Base-by-base conservation (phyloP, 257 asterid species). In the Przewalskia tangutica region DNA sequence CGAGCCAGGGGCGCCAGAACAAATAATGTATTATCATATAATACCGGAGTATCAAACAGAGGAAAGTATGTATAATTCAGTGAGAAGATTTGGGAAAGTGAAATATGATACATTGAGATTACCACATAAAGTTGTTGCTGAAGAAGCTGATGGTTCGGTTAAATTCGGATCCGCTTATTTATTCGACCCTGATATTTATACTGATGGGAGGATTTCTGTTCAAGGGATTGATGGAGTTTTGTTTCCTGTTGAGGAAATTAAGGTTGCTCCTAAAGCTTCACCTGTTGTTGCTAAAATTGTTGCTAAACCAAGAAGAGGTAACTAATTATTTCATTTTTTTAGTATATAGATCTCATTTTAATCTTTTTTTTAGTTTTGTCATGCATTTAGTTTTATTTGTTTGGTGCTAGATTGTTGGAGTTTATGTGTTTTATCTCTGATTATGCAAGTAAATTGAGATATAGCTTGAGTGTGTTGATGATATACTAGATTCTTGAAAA, bases 1-100 rank as follows among this genome's bases (percentile, higher is more conserved):
- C 12, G 99, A 95, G 56, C 97, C 99, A 0, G 99, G 97, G 4
- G 95, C 99, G 7, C 98, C 98, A 82, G 99, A 95, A 90, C 97
- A 91, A 56, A 95, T 95, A 18, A 91, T 94, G 87, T 94, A 94
- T n/a, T 94, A 92, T 27, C 98, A 94, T 85, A 2, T 94, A 36
- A 84, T 95, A 4, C 97, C 99, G 0, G 99, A 95, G 89, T 95
- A 95, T 23, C 98, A 95, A 53, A 94, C 98, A 5, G 99, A 95
- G 75, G 99, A 95, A 73, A 95, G 99, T 54, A 95, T 95, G 99
- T 95, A 95, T 78, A 95, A 92, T 83, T 85, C 99, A 0, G 99
- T 91, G 17, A 83, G 98, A 86, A 90, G 97, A 53, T 95, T 95
- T 12, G 99, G 99, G 82, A 94, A 92, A 80, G 89, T 95, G 38